Conservation (phyloP, 2,329 filamentous ascomycete species). For the Aspergillus tanneri region DNA sequence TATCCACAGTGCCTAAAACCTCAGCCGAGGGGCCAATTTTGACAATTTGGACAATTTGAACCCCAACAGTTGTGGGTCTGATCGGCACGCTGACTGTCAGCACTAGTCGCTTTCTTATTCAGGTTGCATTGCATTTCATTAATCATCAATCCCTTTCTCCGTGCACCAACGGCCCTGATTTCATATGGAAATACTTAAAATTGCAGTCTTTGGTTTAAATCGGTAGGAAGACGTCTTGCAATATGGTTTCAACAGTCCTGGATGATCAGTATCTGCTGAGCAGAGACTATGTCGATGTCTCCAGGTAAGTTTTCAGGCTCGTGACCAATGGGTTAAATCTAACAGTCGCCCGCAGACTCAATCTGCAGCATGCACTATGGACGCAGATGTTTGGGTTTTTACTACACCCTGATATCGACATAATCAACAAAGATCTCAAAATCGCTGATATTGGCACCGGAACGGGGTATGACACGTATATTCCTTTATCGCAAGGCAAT, state of each 20-base stretch:
- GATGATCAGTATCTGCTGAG: not conserved
- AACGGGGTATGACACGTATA: not conserved
- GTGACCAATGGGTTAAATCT: not conserved
- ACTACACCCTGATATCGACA: not conserved
- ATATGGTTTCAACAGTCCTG: not conserved
- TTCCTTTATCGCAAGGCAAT: not conserved
- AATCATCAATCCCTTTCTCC: no score
- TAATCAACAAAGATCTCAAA: not conserved
- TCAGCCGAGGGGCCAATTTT: no score
- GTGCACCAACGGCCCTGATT: no score
- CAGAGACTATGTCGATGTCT: not conserved
- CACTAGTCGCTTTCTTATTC: no score
- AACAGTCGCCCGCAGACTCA: constrained; percentile 8
- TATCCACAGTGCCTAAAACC: no score
- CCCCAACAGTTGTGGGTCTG: no score
- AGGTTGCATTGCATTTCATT: no score
- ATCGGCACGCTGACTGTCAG: no score
- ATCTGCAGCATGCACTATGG: not conserved
- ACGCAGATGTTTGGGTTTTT: constrained; percentile 1
- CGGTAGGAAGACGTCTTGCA: not conserved
- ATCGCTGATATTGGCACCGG: not conserved
- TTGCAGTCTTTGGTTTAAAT: no score
- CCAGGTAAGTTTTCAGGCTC: no score
- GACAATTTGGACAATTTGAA: no score
- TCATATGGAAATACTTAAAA: not conserved